Evolutionary conservation across 2,329 filamentous ascomycete species (phyloP).

Genomic region (Fusarium sp.): DNA sequence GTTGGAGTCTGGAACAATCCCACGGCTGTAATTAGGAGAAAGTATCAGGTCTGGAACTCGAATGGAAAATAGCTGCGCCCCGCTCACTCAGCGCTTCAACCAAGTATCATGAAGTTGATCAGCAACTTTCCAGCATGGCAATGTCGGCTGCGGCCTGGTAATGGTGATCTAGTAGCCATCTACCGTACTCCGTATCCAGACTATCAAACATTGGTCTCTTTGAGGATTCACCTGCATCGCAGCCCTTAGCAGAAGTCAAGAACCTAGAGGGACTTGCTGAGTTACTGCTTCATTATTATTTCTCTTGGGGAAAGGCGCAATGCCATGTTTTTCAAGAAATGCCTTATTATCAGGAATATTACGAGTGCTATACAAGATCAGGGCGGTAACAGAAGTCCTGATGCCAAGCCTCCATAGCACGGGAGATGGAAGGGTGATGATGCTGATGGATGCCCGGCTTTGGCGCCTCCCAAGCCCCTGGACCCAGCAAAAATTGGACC

Average conservation of each 20-base stretch:
- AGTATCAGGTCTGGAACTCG: not conserved
- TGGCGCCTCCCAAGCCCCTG: conserved; percentile 37
- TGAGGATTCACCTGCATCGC: not conserved
- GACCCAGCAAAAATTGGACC: conserved; percentile 32
- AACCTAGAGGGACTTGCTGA: not conserved
- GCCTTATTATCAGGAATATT: conserved; percentile 14
- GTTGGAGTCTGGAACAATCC: conserved; percentile 5
- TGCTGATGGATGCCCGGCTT: conserved; percentile 18
- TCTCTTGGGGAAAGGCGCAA: not conserved
- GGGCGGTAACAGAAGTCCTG: not conserved
- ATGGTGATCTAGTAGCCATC: conserved; percentile 10
- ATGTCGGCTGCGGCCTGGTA: conserved; percentile 22
- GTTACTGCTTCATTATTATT: not conserved
- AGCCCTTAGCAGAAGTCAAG: not conserved
- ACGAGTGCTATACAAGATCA: not conserved
- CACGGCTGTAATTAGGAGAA: conserved; percentile 1
- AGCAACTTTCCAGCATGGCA: conserved; percentile 23
- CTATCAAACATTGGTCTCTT: conserved; percentile 2
- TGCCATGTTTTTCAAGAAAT: not conserved
- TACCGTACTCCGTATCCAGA: not conserved
- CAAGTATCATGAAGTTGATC: conserved; percentile 34
- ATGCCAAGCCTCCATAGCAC: conserved; percentile 10
- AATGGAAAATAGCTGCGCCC: not conserved
- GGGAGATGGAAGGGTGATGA: not conserved
- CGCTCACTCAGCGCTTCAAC: conserved; percentile 12